Conservation (phyloP, 2,329 filamentous ascomycete species). For the Stachybotrys echinatus region DNA sequence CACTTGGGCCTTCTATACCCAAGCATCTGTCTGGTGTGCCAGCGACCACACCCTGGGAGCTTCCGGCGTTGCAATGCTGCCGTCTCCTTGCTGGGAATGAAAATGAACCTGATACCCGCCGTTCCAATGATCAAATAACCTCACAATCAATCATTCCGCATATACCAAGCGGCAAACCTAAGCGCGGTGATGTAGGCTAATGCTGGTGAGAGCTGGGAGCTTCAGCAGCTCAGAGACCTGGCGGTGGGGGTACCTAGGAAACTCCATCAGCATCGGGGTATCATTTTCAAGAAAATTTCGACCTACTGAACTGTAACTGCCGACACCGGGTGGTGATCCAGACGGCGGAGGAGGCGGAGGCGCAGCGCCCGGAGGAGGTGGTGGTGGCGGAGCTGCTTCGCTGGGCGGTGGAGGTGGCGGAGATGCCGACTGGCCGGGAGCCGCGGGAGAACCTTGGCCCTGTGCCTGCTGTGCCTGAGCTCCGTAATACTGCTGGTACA, state of each 20-base stretch:
- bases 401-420: conserved; percentile 56
- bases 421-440: conserved; percentile 39
- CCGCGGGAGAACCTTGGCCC: conserved; percentile 38
- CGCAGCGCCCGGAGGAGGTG: conserved; percentile 48
- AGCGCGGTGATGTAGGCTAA: too few species aligned
- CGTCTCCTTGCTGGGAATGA: too few species aligned
- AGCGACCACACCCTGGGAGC: too few species aligned
- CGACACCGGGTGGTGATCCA: conserved; percentile 44
- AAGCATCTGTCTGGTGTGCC: too few species aligned
- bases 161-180: too few species aligned
- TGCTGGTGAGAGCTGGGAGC: too few species aligned
- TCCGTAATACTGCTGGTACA: conserved; percentile 68
- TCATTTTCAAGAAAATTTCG: neutral
- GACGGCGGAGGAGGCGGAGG: conserved; percentile 47
- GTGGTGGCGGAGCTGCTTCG: conserved; percentile 59
- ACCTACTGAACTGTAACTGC: conserved; percentile 61
- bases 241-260: conserved; percentile 48
- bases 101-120: too few species aligned
- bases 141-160: too few species aligned
- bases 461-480: conserved; percentile 25
- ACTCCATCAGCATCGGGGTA: neutral
- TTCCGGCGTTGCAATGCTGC: too few species aligned
- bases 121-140: too few species aligned
- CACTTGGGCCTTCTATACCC: too few species aligned
- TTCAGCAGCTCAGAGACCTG: conserved; percentile 37